Conservation (phyloP, 2,329 filamentous ascomycete genomes). For the Atkinsonella texensis region DNA sequence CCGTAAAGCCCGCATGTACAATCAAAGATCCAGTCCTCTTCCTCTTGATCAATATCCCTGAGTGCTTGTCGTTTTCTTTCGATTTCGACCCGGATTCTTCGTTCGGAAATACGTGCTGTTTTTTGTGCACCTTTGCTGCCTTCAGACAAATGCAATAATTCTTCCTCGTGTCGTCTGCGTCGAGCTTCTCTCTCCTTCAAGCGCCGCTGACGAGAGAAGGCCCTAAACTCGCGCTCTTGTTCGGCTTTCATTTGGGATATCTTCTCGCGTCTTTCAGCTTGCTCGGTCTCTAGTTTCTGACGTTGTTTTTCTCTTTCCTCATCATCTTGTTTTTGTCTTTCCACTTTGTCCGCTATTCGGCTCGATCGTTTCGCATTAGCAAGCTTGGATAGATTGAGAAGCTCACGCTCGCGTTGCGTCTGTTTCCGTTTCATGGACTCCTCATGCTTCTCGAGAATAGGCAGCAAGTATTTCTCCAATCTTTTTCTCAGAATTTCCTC, state of each 20-base stretch:
- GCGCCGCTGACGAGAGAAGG: slow-evolving; percentile 75
- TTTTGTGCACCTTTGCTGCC: slow-evolving; percentile 52
- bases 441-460: slow-evolving; percentile 69
- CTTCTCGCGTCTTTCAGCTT: slow-evolving; percentile 54
- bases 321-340: slow-evolving; percentile 65
- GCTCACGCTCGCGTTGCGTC: slow-evolving; percentile 58
- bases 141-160: slow-evolving; percentile 67
- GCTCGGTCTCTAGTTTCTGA: slow-evolving; percentile 38
- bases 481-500: slow-evolving; percentile 66
- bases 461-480: slow-evolving; percentile 67
- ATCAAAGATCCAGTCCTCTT: slow-evolving; percentile 89
- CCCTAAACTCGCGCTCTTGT: slow-evolving; percentile 63
- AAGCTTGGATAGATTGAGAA: slow-evolving; percentile 72
- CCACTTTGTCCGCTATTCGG: slow-evolving; percentile 69
- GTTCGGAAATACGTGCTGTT: slow-evolving; percentile 57
- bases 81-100: slow-evolving; percentile 71
- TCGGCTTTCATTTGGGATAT: slow-evolving; percentile 47
- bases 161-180: slow-evolving; percentile 72
- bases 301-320: slow-evolving; percentile 57
- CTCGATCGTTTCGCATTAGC: slow-evolving; percentile 92
- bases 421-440: slow-evolving; percentile 63
- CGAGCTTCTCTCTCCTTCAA: slow-evolving; percentile 76
- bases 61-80: slow-evolving; percentile 68
- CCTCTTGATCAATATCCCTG: slow-evolving; percentile 57
- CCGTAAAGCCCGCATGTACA: slow-evolving; percentile 86